Conservation (phyloP, 108 stramenopile species). For the Fragilariopsis cylindrus region DNA sequence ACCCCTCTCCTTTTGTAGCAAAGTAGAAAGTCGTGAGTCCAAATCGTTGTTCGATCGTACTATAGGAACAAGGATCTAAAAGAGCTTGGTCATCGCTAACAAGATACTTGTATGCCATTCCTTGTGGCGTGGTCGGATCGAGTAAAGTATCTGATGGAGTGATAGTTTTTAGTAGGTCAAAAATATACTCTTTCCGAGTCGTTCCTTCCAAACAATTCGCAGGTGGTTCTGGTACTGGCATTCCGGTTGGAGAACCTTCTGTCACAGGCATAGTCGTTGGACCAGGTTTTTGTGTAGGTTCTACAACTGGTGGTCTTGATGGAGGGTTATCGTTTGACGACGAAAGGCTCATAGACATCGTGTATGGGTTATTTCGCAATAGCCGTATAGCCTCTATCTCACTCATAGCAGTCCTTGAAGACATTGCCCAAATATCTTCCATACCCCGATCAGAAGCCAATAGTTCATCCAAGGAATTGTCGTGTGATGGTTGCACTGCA, state of each 20-base stretch:
- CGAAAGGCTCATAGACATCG: conserved; percentile 34
- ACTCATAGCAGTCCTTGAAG: conserved; percentile 16
- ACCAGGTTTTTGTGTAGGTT: conserved; percentile 2
- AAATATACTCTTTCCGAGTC: conserved; percentile 29
- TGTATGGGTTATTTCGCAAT: conserved; percentile 1
- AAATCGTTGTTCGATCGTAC: conserved; percentile 51
- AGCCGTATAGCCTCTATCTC: conserved; percentile 24
- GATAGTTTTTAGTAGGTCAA: conserved; percentile 10
- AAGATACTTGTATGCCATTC: conserved; percentile 38
- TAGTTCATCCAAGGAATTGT: not conserved
- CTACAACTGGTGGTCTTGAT: not conserved
- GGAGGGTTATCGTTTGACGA: conserved; percentile 1
- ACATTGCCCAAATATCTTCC: conserved; percentile 31
- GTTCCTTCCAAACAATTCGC: conserved; percentile 25
- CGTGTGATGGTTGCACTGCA: not conserved
- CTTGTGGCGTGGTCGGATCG: conserved; percentile 44
- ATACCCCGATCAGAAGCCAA: not conserved
- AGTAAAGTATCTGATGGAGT: conserved; percentile 24
- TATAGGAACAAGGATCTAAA: conserved; percentile 32
- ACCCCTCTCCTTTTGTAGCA: conserved; percentile 38
- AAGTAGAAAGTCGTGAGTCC: conserved; percentile 62
- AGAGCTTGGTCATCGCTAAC: conserved; percentile 29
- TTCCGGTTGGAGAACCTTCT: not conserved
- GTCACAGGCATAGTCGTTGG: not conserved
- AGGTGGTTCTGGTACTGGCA: conserved; percentile 2